These are phyloP conservation scores for Clavispora asparagi DNA, from an alignment of 805 yeast species.

Conservation along the genomic window DNA sequence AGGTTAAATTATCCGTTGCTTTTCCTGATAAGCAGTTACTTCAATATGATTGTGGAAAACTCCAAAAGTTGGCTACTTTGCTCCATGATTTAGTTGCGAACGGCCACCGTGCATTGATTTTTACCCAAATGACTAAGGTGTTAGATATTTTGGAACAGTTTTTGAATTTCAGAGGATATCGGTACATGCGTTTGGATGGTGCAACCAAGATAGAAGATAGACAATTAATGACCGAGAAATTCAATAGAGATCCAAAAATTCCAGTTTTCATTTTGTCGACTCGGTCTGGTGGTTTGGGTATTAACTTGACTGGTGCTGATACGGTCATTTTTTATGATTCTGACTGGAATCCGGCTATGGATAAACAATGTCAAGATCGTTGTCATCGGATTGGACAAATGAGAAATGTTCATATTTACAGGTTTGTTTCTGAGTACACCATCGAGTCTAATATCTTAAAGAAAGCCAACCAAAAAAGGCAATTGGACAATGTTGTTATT, in stretches of 20 bases:
- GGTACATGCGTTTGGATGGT: slow-evolving; percentile 94
- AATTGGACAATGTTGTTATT: slow-evolving; percentile 88
- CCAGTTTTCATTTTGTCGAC: slow-evolving; percentile 92
- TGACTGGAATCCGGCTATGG: slow-evolving; percentile 99
- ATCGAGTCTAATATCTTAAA: slow-evolving; percentile 91
- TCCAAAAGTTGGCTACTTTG: slow-evolving; percentile 75
- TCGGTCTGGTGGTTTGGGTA: slow-evolving; percentile 97
- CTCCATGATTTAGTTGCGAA: slow-evolving; percentile 72
- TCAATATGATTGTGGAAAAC: slow-evolving; percentile 95
- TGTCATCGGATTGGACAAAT: slow-evolving; percentile 99
- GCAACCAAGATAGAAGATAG: slow-evolving; percentile 97
- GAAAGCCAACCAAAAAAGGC: slow-evolving; percentile 92
- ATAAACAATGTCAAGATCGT: slow-evolving; percentile 97
- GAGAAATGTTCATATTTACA: slow-evolving; percentile 93
- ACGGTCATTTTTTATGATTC: slow-evolving; percentile 97
- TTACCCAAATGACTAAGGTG: slow-evolving; percentile 98
- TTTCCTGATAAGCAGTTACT: slow-evolving; percentile 92
- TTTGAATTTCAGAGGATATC: slow-evolving; percentile 87
- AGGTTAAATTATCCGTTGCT: slow-evolving; percentile 83
- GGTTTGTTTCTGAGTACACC: slow-evolving; percentile 93
- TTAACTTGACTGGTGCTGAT: slow-evolving; percentile 96
- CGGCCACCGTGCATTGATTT: slow-evolving; percentile 92
- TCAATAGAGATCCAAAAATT: slow-evolving; percentile 78
- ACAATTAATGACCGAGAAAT: slow-evolving; percentile 87
- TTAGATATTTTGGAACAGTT: slow-evolving; percentile 90